phyloP scores from a whole-genome alignment of 2,329 filamentous ascomycete species.

The Atkinsonella texensis region DNA sequence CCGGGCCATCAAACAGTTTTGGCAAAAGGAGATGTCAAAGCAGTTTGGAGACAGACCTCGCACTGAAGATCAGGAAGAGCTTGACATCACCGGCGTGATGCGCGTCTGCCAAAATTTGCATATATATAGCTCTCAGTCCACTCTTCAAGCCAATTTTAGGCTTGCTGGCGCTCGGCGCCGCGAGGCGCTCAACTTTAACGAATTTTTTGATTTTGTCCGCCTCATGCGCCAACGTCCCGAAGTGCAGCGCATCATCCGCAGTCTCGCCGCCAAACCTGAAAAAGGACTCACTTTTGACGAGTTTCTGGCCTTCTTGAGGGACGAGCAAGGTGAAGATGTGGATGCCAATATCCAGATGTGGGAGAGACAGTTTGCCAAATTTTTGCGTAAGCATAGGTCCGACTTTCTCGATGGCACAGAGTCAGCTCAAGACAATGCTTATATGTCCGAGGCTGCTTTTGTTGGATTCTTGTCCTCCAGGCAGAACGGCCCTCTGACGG shows the following conservation, averaged over 20 bases:
- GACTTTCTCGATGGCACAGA: constrained; percentile 33
- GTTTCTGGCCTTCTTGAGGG: constrained; percentile 64
- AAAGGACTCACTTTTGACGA: constrained; percentile 57
- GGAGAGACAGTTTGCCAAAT: constrained; percentile 60
- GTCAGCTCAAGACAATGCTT: constrained; percentile 31
- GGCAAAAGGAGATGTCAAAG: constrained; percentile 72
- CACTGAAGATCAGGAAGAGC: constrained; percentile 49
- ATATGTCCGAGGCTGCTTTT: constrained; percentile 68
- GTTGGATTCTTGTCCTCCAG: constrained; percentile 65
- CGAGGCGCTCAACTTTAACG: constrained; percentile 59
- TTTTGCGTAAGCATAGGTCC: constrained; percentile 46
- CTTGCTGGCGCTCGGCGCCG: constrained; percentile 54
- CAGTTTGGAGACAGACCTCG: constrained; percentile 43
- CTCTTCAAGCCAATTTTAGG: constrained; percentile 62
- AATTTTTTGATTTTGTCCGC: constrained; percentile 76
- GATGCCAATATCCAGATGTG: constrained; percentile 53
- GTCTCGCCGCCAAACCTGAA: constrained; percentile 44
- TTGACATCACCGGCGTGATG: constrained; percentile 69
- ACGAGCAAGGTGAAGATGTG: constrained; percentile 66
- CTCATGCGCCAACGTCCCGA: constrained; percentile 78
- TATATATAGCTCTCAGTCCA: constrained; percentile 73
- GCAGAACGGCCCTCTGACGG: constrained; percentile 55
- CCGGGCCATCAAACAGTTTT: constrained; percentile 70
- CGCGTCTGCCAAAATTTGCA: constrained; percentile 80
- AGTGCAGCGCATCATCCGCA: constrained; percentile 60